Evolutionary conservation across 345 rosid genomes (phyloP), one percentile per base, ranked within the genome.

Genomic region (Viola odorata): DNA sequence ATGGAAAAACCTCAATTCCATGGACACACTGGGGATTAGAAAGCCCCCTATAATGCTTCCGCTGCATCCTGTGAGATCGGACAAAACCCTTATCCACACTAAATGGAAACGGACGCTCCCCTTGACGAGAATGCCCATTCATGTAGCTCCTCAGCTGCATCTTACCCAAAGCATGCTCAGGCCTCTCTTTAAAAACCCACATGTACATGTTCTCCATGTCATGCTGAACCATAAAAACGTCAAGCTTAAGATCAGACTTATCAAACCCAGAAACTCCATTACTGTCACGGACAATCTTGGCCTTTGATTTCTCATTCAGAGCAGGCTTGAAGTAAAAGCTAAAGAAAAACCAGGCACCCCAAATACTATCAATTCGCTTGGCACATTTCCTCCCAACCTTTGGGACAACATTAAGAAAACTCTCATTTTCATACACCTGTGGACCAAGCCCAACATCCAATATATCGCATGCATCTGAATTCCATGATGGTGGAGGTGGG

Each of bases 71-170:
- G 44, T 58, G 74, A 44, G 74, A 70, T 41, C 73, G 62, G 17
- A 55, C 66, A 55, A 61, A 69, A 41, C 73, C 73, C 57, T 55
- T 69, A 32, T 61, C 67, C 6, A 62, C 72, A 55, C 68, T 63
- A 41, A 70, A 63, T 37, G 68, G 64, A 23, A 70, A 70, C 5
- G 74, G 74, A 4, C 69, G 69, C 64, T 70, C 74, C 37, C 73
- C 73, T 50, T 69, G 73, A 48, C 73, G 73, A 15, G 73, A 69
- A 51, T 69, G 73, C n/a, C 74, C 74, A 32, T 70, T 70, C 74
- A 70, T 70, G 59, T 52, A 70, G 41, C 74, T 70, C 60, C 69
- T 57, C 44, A 70, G 64, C 41, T 70, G 69, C 65, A 70, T 70
- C 60, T 70, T 70, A 16, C 74, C 74, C 63, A 70, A 58, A 6